These are phyloP conservation scores for Neckera pumila DNA, from an alignment of 225 moss, liverwort and hornwort species.

Conservation along the genomic window DNA sequence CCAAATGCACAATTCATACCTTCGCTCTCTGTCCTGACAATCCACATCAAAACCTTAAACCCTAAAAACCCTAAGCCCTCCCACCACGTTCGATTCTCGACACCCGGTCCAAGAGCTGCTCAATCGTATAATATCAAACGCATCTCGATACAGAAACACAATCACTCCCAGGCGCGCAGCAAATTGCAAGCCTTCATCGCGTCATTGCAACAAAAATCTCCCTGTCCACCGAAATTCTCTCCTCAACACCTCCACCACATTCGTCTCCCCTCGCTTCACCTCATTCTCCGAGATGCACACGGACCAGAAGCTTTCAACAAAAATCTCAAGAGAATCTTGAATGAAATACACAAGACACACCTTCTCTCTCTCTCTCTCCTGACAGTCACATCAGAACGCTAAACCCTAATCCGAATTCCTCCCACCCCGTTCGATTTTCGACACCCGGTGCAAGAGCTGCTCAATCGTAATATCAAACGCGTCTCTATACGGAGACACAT, in stretches of 20 bases:
- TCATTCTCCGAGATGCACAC: background rate
- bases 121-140: constrained; percentile 43
- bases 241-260: constrained; percentile 25
- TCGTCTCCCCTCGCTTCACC: constrained; percentile 13
- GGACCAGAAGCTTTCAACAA: too few species aligned
- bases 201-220: background rate
- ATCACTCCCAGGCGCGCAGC: constrained; percentile 31
- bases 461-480: constrained; percentile 67
- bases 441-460: constrained; percentile 43
- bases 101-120: constrained; percentile 35
- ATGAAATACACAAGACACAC: too few species aligned
- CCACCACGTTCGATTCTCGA: background rate
- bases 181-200: constrained; percentile 37
- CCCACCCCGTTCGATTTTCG: background rate
- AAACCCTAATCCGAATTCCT: background rate
- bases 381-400: background rate
- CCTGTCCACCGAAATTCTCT: background rate
- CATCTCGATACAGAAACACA: constrained; percentile 34
- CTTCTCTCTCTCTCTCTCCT: background rate
- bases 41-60: too few species aligned
- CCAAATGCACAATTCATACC: background rate
- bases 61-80: background rate
- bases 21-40: background rate
- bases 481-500: constrained; percentile 41
- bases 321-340: background rate